phyloP scores from a whole-genome alignment of 2,329 filamentous ascomycete species.

The Aspergillus amoenus region DNA sequence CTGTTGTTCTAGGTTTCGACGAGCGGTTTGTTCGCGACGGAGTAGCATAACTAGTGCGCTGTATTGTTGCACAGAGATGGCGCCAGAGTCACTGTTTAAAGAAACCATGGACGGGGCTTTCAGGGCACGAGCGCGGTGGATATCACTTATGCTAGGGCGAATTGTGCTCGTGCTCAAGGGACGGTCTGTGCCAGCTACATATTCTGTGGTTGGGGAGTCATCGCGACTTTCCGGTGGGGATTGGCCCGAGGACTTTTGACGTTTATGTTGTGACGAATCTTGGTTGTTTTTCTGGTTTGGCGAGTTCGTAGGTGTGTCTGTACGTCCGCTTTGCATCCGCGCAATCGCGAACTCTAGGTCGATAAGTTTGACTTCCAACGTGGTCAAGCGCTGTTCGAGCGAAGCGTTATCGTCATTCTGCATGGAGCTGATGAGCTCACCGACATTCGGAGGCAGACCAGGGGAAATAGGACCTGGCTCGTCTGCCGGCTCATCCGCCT shows the following conservation, averaged over 20 bases:
- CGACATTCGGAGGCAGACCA: conserved; percentile 34
- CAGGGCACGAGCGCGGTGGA: conserved; percentile 26
- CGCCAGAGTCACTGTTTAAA: conserved; percentile 27
- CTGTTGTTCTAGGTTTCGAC: conserved; percentile 46
- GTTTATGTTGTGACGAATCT: conserved; percentile 11
- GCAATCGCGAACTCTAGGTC: conserved; percentile 52
- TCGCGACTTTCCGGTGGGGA: conserved; percentile 10
- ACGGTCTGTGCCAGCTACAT: conserved; percentile 17
- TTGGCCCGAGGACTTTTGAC: conserved; percentile 19
- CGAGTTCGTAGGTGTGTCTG: conserved; percentile 19
- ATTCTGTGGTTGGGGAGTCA: conserved; percentile 7
- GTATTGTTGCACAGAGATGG: conserved; percentile 48
- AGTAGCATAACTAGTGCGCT: conserved; percentile 47
- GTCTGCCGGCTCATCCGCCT: conserved; percentile 16
- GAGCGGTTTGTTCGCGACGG: conserved; percentile 47
- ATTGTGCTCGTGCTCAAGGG: conserved; percentile 33
- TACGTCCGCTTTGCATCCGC: conserved; percentile 42
- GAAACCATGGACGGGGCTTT: conserved; percentile 33
- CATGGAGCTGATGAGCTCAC: conserved; percentile 40
- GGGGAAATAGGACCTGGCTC: conserved; percentile 16
- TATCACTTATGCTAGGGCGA: conserved; percentile 32
- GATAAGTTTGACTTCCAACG: conserved; percentile 51
- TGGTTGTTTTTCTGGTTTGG: conserved; percentile 18
- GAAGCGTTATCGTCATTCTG: conserved; percentile 41
- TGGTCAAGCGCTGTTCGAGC: conserved; percentile 49